Evolutionary conservation across 164 flowering plant genomes (phyloP), one percentile per base, ranked within the genome.

Genomic region (Malania oleifera): DNA sequence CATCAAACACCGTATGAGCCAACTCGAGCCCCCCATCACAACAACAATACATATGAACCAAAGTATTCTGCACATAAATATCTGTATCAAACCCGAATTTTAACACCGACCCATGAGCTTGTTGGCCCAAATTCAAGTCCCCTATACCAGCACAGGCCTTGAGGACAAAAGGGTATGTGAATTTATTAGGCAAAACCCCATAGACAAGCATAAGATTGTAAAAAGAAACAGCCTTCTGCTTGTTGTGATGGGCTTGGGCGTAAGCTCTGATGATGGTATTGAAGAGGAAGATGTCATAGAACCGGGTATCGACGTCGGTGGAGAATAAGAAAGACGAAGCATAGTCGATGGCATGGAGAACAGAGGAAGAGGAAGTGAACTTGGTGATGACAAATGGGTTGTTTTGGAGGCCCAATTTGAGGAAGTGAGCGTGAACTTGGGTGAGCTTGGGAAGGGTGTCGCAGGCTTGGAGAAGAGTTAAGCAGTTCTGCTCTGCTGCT

Each of bases 121-220:
- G 54, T 48, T 66, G 28, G 7, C 88, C 82, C 51, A 76, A 66
- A 49, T 18, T 60, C 59, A 77, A 35, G 54, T 68, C 67, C 46
- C 63, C 65, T 34, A 77, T 40, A 20, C 79, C 76, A 28, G 85
- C 77, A 61, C 80, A 75, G 17, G 85, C 83, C 62, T 83, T 81
- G 13, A 82, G 74, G 8, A 82, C 72, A 56, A 76, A 77, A 1
- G 85, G 79, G 74, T 60, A 79, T 3, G 84, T 79, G 63, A 67
- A 83, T 43, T 73, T 78, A 70, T 78, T 80, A 13, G 82, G 82
- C 57, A 45, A 49, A 43, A 81, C 45, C 1, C 68, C 57, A 57
- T 40, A 14, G 0, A 20, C 39, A 24, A 75, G 71, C 86, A 81
- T 81, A 11, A 52, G 15, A 17, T 48, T 67, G 50, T 79, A 79